A percentile compares a stretch with the other conserved stretches of the same genome.
phyloP scores from a whole-genome alignment of 768 basidiomycete species.

The Pleurotus djamor region DNA sequence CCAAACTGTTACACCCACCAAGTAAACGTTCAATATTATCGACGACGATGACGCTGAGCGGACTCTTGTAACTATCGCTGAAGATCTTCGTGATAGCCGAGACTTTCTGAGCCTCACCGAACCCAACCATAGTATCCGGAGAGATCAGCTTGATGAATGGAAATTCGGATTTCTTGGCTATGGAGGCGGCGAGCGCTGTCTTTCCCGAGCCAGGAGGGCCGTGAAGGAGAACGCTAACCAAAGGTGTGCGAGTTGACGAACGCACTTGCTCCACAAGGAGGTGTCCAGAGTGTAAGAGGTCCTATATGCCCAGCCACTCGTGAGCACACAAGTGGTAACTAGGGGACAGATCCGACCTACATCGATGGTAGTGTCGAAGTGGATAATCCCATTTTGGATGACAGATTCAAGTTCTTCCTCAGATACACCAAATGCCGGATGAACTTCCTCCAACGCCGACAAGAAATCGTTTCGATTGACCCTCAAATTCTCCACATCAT shows the following conservation, averaged over 20 bases:
- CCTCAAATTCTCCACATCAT: slow-evolving; percentile 91
- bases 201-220: slow-evolving; percentile 93
- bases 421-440: slow-evolving; percentile 95
- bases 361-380: slow-evolving; percentile 72
- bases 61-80: slow-evolving; percentile 95
- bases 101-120: slow-evolving; percentile 90
- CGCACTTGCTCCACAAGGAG: slow-evolving; percentile 94
- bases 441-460: slow-evolving; percentile 90
- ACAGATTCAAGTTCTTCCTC: slow-evolving; percentile 94
- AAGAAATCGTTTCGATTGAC: slow-evolving; percentile 87
- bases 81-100: slow-evolving; percentile 90
- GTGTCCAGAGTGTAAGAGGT: slow-evolving; percentile 81
- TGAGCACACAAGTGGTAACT: not conserved
- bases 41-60: slow-evolving; percentile 92
- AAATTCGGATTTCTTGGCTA: slow-evolving; percentile 90
- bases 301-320: slow-evolving; percentile 40
- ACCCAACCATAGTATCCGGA: slow-evolving; percentile 97
- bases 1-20: slow-evolving; percentile 45
- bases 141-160: slow-evolving; percentile 98
- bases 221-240: slow-evolving; percentile 87
- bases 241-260: slow-evolving; percentile 84
- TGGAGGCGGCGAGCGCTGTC: slow-evolving; percentile 91
- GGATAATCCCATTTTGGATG: slow-evolving; percentile 96
- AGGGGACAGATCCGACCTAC: slow-evolving; percentile 39
- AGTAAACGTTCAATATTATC: slow-evolving; percentile 93